A percentile compares a stretch with the other conserved stretches of the same genome.
Conservation (phyloP, 2,329 filamentous ascomycete species). For the Alternaria sp. region DNA sequence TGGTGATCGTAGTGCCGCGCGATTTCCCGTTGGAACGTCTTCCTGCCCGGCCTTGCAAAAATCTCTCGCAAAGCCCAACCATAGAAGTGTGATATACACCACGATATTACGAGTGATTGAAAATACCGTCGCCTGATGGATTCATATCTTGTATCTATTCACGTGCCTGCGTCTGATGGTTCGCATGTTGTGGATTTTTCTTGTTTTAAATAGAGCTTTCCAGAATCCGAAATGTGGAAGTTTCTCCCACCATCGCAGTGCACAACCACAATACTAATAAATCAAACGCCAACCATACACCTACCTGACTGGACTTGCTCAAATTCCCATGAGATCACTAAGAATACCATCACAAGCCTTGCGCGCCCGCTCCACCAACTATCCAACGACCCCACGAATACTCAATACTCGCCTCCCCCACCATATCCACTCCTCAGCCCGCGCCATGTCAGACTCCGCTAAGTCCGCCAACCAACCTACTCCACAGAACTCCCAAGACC, state of each 20-base stretch:
- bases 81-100: neutral
- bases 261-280: neutral
- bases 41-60: slow-evolving; percentile 2
- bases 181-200: neutral
- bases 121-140: neutral
- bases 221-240: slow-evolving; percentile 4
- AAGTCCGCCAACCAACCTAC: neutral
- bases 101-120: neutral
- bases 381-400: neutral
- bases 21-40: neutral
- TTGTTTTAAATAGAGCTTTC: slow-evolving; percentile 5
- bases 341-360: neutral
- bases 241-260: neutral
- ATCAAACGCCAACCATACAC: neutral
- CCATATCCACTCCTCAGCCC: neutral
- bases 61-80: neutral
- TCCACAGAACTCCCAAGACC: slow-evolving; percentile 1
- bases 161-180: neutral
- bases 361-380: neutral
- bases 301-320: too few relatives aligned
- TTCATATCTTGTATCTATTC: neutral
- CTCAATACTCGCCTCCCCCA: neutral
- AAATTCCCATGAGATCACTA: neutral
- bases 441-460: slow-evolving; percentile 7
- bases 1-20: neutral